Evolutionary conservation across 805 yeast species (phyloP), one percentile per base, ranked within the genome.

Genomic region (Ogataea sp.): DNA sequence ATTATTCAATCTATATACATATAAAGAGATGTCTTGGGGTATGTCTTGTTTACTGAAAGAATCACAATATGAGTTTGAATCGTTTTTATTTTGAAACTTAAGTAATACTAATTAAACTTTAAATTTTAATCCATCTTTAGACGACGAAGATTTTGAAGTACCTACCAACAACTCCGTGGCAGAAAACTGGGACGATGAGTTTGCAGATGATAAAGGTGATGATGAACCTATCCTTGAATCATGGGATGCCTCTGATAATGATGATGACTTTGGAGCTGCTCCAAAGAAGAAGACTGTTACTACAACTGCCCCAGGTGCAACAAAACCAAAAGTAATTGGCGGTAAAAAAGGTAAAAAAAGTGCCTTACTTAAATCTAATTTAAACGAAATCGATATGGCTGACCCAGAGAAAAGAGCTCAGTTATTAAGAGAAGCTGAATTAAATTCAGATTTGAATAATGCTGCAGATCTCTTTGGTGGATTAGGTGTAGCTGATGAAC

Each of bases 391-490:
- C 45, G 90, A 83, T 44, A 66, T 67, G 15, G 73, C 83, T 31
- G 95, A 86, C 58, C 83, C 77, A 47, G 69, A 67, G 45, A 80
- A 90, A n/a, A 73, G 86, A 55, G 75, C 68, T 50, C 88, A 83
- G 55, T 61, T 88, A 61, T 69, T 84, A 62, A 80, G 71, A 55
- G 70, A 82, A 58, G 95, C 93, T 17, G 95, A 90, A 63, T 53
- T 86, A 43, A 80, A 77, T 36, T 75, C 95, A 21, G 98, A 90
- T 65, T 69, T 90, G 60, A 86, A 85, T 61, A 86, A 85, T 57
- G 97, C 98, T 24, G 90, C 95, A 8, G 95, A 85, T 51, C 68
- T 90, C 51, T 87, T 90, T 57, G 95, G 88, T 25, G 87, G 86
- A 14, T 67, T 69, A 48, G 74, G 75, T 32, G 71, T 73, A 39